Conservation (phyloP, 1,139 yeast genomes). For the Blastobotrys raffinosifermentans region DNA sequence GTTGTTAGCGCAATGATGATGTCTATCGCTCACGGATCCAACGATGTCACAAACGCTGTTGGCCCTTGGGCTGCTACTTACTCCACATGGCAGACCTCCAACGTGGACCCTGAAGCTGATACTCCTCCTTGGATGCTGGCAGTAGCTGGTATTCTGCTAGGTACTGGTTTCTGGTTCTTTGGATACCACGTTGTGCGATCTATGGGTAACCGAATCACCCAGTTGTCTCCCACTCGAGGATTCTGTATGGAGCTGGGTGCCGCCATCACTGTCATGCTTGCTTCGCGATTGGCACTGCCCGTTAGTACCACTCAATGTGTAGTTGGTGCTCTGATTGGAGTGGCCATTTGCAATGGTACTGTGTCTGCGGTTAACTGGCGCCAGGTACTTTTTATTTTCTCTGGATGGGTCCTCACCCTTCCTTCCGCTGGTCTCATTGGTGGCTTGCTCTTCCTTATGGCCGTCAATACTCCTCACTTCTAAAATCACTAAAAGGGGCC, state of each 20-base stretch:
- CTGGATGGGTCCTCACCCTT: constrained; percentile 68
- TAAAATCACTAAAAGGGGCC: no score
- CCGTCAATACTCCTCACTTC: constrained; percentile 70
- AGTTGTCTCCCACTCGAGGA: constrained; percentile 80
- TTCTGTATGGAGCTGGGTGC: constrained; percentile 75
- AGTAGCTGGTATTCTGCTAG: constrained; percentile 63
- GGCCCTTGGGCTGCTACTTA: constrained; percentile 70
- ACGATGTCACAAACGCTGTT: constrained; percentile 73
- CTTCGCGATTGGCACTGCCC: constrained; percentile 66
- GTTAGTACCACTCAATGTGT: constrained; percentile 75
- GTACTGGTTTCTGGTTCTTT: constrained; percentile 65
- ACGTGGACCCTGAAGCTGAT: constrained; percentile 43
- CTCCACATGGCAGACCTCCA: constrained; percentile 53
- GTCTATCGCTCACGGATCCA: constrained; percentile 77
- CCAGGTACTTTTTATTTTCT: constrained; percentile 65
- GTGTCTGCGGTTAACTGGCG: constrained; percentile 68
- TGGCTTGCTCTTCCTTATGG: constrained; percentile 60
- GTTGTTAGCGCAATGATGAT: constrained; percentile 72
- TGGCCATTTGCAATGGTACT: constrained; percentile 67
- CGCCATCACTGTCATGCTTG: constrained; percentile 69
- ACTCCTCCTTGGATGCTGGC: constrained; percentile 71
- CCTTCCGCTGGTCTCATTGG: constrained; percentile 72
- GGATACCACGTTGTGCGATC: constrained; percentile 68
- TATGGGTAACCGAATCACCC: constrained; percentile 68
- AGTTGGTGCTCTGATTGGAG: constrained; percentile 74